These are phyloP conservation scores for Trichophyton schoenleinii DNA, from an alignment of 2,329 filamentous ascomycete species.

Conservation along the genomic window DNA sequence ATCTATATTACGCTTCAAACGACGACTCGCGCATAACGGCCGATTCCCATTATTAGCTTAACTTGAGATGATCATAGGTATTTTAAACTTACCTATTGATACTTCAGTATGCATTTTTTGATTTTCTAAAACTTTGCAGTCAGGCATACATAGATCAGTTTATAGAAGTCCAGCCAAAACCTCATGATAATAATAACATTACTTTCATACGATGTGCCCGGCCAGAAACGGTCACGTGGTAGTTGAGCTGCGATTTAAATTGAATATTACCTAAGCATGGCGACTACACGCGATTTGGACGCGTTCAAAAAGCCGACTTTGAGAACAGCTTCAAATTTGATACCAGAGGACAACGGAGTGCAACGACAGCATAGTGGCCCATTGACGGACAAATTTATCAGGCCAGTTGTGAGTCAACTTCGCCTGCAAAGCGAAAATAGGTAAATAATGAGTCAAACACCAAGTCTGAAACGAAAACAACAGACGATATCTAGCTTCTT, in stretches of 20 bases:
- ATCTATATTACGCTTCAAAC: neutral
- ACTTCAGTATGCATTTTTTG: neutral
- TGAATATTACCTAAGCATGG: neutral
- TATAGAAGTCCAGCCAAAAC: neutral
- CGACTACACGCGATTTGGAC: neutral
- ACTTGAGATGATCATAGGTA: neutral
- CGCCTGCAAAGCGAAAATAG: neutral
- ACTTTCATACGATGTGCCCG: neutral
- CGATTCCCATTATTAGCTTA: neutral
- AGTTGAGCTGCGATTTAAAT: neutral
- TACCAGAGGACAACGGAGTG: no score
- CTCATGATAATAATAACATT: neutral
- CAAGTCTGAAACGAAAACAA: constrained; percentile 32
- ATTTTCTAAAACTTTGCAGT: neutral
- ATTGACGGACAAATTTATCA: neutral
- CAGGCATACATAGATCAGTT: neutral
- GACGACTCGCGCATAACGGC: neutral
- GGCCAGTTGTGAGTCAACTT: neutral
- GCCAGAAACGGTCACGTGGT: neutral
- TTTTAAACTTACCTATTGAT: neutral
- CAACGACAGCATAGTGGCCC: neutral
- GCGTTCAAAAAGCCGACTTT: neutral
- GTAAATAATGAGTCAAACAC: constrained; percentile 11
- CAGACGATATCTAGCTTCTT: constrained; percentile 85
- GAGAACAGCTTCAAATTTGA: neutral